These are phyloP conservation scores for Boletus smithii DNA, from an alignment of 1,284 basidiomycete species.

Conservation along the genomic window DNA sequence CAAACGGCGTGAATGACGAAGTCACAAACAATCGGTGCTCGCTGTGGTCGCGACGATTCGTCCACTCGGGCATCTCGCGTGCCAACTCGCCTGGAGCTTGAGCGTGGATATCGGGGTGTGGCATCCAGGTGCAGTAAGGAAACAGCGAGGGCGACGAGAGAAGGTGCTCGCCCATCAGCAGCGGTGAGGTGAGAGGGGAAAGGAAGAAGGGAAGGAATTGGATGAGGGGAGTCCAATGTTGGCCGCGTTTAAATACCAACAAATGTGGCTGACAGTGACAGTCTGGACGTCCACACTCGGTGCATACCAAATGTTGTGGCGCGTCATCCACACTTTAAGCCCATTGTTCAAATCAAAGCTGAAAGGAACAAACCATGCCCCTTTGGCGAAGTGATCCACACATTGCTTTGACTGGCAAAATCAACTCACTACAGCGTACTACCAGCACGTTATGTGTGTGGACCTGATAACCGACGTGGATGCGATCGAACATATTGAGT, in stretches of 20 bases:
- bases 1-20: no score
- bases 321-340: background rate
- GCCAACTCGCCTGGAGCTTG: no score
- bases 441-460: background rate
- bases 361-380: background rate
- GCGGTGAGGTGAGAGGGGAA: no score
- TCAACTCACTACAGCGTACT: background rate
- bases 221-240: background rate
- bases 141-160: background rate
- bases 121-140: background rate
- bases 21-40: background rate
- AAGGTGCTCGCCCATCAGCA: background rate
- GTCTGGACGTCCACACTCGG: background rate
- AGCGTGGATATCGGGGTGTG: background rate
- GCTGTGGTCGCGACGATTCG: background rate
- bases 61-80: background rate
- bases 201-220: background rate
- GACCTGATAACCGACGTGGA: no score
- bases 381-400: conserved; percentile 2
- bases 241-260: background rate
- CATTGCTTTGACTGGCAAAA: conserved; percentile 11
- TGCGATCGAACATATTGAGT: background rate
- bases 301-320: background rate
- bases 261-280: background rate
- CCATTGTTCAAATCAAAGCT: background rate